Conservation (phyloP, 192 early-diverging fungal species). For the Umbelopsis ramanniana region DNA sequence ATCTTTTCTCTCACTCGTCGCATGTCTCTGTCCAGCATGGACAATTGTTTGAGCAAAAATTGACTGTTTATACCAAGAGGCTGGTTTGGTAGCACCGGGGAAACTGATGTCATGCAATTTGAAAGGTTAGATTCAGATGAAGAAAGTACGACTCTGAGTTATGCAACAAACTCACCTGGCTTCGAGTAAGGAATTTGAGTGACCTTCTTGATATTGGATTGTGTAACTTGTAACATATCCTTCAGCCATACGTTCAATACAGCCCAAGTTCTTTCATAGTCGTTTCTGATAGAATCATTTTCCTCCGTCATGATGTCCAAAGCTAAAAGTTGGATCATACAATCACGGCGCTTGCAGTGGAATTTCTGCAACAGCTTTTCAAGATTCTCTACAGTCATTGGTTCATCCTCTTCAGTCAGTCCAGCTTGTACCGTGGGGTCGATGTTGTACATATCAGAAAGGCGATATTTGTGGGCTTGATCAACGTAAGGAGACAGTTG, state of each 20-base stretch:
- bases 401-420: neutral
- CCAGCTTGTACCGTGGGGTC: constrained; percentile 27
- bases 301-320: constrained; percentile 39
- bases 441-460: constrained; percentile 62
- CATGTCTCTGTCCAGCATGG: neutral
- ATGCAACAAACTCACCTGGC: neutral
- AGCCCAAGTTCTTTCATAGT: constrained; percentile 28
- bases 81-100: neutral
- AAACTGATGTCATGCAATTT: neutral
- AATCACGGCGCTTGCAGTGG: constrained; percentile 54
- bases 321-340: constrained; percentile 52
- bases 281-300: constrained; percentile 25
- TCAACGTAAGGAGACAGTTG: neutral
- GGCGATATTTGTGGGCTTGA: constrained; percentile 24
- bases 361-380: constrained; percentile 47
- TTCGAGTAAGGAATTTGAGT: neutral
- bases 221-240: neutral
- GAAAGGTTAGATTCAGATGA: neutral
- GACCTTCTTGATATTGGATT: neutral
- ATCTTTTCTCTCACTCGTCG: constrained; percentile 1
- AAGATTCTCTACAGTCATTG: constrained; percentile 44
- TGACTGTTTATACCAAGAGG: constrained; percentile 7
- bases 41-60: neutral
- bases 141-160: neutral
- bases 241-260: neutral